Base-by-base conservation (phyloP, 164 flowering plant species). In the Echeveria elegans region DNA sequence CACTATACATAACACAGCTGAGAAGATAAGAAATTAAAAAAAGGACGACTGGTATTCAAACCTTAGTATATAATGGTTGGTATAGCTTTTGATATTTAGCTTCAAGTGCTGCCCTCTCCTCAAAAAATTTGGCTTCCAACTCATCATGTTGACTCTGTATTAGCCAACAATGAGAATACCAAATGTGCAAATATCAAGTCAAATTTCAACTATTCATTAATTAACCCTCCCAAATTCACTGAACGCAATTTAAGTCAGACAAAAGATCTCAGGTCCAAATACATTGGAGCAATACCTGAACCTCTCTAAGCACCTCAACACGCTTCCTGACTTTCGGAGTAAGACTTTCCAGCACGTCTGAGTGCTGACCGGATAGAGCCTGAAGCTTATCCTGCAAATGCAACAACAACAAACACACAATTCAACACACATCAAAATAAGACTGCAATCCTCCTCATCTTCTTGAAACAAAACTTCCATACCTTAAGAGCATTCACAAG, bases 401-500 rank as follows among this genome's bases (percentile, higher is more conserved):
- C 69, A n/a, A 36, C 38, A 36, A 5, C 38, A 6, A 36, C 38
- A 40, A 8, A 40, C 45, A 40, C 45, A 40, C 11, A 2, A 9
- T 40, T 40, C 11, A 40, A 40, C 15, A 8, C 7, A 34, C 7
- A 34, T 3, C 37, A 34, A 34, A 34, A 34, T 34, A 34, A 3
- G 7, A 3, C 37, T 3, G 37, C 37, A 34, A 7, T 34, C 37
- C 37, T 3, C n/a, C n/a, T n/a, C n/a, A n/a, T n/a, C n/a, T n/a
- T n/a, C n/a, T n/a, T n/a, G n/a, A n/a, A n/a, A n/a, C n/a, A n/a
- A n/a, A n/a, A n/a, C n/a, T n/a, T n/a, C n/a, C n/a, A 10, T 41
- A 88, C 95, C 91, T 86, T 85, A 18, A 86, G 82, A 31, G 82
- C 86, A 61, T 73, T 80, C 19, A 83, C 87, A 26, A 88, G 85